A percentile compares a stretch with the other conserved stretches of the same genome.
These are phyloP conservation scores for Antitrichia curtipendula DNA, from an alignment of 225 moss, liverwort and hornwort genomes.

Conservation along the genomic window DNA sequence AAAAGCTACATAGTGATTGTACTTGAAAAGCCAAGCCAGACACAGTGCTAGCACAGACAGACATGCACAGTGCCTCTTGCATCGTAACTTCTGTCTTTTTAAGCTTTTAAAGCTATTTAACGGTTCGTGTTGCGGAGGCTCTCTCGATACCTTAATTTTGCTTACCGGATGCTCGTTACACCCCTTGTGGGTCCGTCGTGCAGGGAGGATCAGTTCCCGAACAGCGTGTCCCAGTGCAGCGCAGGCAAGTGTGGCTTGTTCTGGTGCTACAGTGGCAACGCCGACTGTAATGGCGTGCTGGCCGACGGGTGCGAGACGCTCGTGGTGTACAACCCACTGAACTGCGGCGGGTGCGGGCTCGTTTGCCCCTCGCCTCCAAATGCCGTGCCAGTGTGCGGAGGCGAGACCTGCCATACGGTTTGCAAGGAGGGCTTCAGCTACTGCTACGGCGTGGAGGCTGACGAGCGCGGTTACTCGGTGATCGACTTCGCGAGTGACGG, in stretches of 20 bases:
- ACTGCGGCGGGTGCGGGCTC: background rate
- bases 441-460: background rate
- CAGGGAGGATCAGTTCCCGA: background rate
- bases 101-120: background rate
- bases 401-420: background rate
- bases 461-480: background rate
- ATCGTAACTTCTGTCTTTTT: background rate
- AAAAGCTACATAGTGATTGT: background rate
- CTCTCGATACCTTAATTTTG: background rate
- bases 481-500: background rate
- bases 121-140: too few species aligned
- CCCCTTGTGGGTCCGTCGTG: background rate
- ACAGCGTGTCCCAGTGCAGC: background rate
- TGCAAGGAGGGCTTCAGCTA: background rate
- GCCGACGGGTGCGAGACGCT: background rate
- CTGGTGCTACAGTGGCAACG: background rate
- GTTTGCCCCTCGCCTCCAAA: background rate
- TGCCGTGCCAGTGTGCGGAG: background rate
- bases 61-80: background rate
- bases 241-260: background rate
- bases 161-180: too few species aligned
- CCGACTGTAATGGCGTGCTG: background rate
- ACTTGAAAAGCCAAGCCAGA: background rate
- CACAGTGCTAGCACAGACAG: background rate
- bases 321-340: background rate